Evolutionary conservation across 2,329 filamentous ascomycete species (phyloP).

Genomic region (Septoria linicola): DNA sequence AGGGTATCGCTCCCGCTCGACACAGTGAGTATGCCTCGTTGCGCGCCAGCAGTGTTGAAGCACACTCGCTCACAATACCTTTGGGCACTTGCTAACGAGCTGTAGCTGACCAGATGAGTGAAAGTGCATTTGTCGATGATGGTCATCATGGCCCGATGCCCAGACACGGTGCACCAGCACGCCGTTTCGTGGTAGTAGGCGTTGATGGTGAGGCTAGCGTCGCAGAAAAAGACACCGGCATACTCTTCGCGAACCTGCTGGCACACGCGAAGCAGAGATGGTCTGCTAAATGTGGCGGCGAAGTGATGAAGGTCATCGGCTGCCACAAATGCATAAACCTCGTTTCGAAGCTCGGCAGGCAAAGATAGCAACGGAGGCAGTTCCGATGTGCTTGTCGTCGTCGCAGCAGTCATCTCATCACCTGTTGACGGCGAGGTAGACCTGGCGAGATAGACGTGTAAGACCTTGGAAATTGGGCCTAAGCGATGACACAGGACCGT

Average conservation of each 20-base stretch:
- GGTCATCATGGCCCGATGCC: conserved; percentile 15
- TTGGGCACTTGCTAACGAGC: conserved; percentile 22
- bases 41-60: conserved; percentile 1
- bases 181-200: conserved; percentile 17
- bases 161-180: conserved; percentile 13
- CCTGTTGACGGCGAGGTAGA: background rate
- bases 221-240: conserved; percentile 18
- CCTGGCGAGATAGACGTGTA: background rate
- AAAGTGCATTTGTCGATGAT: conserved; percentile 12
- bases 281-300: conserved; percentile 13
- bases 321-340: conserved; percentile 19
- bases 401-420: background rate
- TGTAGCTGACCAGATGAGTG: conserved; percentile 17
- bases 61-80: conserved; percentile 16
- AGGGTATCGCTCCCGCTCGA: background rate
- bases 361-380: conserved; percentile 15
- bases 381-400: too few relatives aligned
- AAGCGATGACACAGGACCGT: too few relatives aligned
- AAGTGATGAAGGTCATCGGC: conserved; percentile 15
- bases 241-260: conserved; percentile 18
- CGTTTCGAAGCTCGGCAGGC: conserved; percentile 20
- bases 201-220: conserved; percentile 17
- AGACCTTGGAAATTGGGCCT: too few relatives aligned
- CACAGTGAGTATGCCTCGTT: conserved; percentile 14
- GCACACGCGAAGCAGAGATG: conserved; percentile 16